Evolutionary conservation across 345 rosid species (phyloP).

Genomic region (Aquilaria malaccensis): DNA sequence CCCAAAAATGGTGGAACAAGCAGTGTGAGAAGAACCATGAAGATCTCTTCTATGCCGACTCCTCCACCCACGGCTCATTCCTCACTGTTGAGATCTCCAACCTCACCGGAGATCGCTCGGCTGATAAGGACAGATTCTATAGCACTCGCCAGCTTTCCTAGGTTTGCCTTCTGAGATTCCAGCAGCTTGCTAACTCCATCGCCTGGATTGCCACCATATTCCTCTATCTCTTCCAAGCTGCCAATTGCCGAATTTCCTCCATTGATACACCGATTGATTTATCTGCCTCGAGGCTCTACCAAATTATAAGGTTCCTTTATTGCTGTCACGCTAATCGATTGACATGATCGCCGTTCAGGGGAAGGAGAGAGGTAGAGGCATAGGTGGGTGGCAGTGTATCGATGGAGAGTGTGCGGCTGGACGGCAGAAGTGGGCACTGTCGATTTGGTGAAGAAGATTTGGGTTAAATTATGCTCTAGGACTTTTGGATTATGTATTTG

Average conservation of each 20-base stretch:
- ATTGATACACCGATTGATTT: constrained; percentile 26
- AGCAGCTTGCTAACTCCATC: constrained; percentile 28
- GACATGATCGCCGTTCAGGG: too few relatives aligned
- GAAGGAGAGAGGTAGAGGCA: too few relatives aligned
- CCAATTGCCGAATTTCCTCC: constrained; percentile 58
- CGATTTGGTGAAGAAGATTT: too few relatives aligned
- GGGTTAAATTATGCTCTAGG: too few relatives aligned
- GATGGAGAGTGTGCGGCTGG: too few relatives aligned
- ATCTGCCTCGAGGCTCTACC: constrained; percentile 46
- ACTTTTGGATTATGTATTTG: too few relatives aligned
- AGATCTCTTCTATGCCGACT: constrained; percentile 15
- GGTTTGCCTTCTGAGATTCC: constrained; percentile 36
- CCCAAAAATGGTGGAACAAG: constrained; percentile 85
- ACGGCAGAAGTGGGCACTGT: too few relatives aligned
- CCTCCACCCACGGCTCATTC: constrained; percentile 4
- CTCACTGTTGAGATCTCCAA: constrained; percentile 36
- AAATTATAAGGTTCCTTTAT: constrained; percentile 44
- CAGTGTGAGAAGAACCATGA: constrained; percentile 43
- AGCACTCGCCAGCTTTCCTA: constrained; percentile 69
- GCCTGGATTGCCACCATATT: constrained; percentile 38
- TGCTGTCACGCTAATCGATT: too few relatives aligned
- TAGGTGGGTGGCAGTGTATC: too few relatives aligned
- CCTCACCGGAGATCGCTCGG: constrained; percentile 19
- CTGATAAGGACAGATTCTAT: constrained; percentile 50
- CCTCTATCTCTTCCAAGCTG: constrained; percentile 55